phyloP scores from a whole-genome alignment of 805 yeast genomes.

The Kodamaea sagamina region DNA sequence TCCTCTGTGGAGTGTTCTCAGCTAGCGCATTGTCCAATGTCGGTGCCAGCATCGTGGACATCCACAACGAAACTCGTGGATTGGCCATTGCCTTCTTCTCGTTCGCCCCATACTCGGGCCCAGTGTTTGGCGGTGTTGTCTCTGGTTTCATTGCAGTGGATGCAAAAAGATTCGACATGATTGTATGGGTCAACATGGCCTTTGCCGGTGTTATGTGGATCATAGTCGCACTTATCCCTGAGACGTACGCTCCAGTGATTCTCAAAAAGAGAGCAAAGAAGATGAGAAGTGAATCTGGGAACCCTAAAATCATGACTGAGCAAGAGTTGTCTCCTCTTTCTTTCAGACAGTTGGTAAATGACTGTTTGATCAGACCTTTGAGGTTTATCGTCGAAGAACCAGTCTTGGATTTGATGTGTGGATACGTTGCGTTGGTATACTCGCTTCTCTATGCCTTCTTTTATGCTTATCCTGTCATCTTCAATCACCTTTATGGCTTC shows the following conservation, averaged over 20 bases:
- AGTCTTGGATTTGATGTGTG: conserved; percentile 78
- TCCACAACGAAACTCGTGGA: conserved; percentile 81
- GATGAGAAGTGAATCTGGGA: conserved; percentile 78
- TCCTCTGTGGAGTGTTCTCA: conserved; percentile 83
- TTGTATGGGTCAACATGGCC: conserved; percentile 91
- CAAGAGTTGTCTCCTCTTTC: conserved; percentile 82
- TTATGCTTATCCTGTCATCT: conserved; percentile 92
- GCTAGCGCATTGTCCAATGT: conserved; percentile 82
- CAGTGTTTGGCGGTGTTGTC: conserved; percentile 84
- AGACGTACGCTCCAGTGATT: conserved; percentile 84
- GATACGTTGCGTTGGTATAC: conserved; percentile 84
- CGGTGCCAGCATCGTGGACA: conserved; percentile 89
- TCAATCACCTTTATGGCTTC: conserved; percentile 72
- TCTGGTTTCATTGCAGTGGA: conserved; percentile 81
- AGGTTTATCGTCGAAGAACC: conserved; percentile 79
- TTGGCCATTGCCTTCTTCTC: conserved; percentile 89
- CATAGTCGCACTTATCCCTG: conserved; percentile 67
- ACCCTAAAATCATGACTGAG: conserved; percentile 84
- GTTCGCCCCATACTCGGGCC: conserved; percentile 91
- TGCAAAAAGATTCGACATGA: conserved; percentile 67
- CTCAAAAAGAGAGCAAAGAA: conserved; percentile 63
- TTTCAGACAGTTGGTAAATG: conserved; percentile 63
- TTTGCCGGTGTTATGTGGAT: conserved; percentile 87
- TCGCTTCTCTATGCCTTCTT: conserved; percentile 90
- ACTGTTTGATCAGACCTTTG: conserved; percentile 78